Base-by-base conservation (phyloP, 768 basidiomycete species). In the Atractiella rhizophila region DNA sequence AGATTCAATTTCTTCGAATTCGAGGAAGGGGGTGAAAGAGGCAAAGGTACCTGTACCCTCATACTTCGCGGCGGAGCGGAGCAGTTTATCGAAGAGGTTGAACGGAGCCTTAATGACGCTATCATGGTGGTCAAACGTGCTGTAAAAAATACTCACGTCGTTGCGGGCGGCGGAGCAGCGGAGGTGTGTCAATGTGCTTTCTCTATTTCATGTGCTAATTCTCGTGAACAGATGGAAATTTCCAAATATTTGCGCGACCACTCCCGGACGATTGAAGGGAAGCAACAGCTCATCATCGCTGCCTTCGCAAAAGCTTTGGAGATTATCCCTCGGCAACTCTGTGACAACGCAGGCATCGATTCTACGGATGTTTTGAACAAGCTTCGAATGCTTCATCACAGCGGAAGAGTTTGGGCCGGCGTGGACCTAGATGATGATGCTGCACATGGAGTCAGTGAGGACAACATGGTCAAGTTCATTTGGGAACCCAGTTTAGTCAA, bases 51-150 rank as follows among this genome's bases (percentile, higher is more conserved):
- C 1, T 94, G 91, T 58, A 96, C 91, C 13, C 62, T 98, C 6
- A 59, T 98, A 19, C 71, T 98, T 44, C 70, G 91, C 39, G 91
- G 91, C 44, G 91, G 91, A 23, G 91, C 91, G 0, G 86, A 96
- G 54, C 91, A 98, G 58, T 96, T 98, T 60, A 96, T 96, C 47
- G 83, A 83, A 56, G 91, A 96, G 59, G 86, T 96, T 7, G 88
- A 96, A 60, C 65, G 91, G 42, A 85, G 81, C 70, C 61, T 98
- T 50, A 88, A 98, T 55, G 91, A 98, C 56, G 86, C 88, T 2
- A 82, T 96, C 53, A 96, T 96, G 86, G 86, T 98, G n/a, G 91
- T 98, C 32, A 91, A 91, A 62, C 68, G 91, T 39, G 86, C 91
- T 4, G 74, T 98, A 51, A 76, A 75, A 56, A 96, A 85, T 56